phyloP scores from a whole-genome alignment of 352 stramenopile genomes.

The Phytopythium kandeliae region DNA sequence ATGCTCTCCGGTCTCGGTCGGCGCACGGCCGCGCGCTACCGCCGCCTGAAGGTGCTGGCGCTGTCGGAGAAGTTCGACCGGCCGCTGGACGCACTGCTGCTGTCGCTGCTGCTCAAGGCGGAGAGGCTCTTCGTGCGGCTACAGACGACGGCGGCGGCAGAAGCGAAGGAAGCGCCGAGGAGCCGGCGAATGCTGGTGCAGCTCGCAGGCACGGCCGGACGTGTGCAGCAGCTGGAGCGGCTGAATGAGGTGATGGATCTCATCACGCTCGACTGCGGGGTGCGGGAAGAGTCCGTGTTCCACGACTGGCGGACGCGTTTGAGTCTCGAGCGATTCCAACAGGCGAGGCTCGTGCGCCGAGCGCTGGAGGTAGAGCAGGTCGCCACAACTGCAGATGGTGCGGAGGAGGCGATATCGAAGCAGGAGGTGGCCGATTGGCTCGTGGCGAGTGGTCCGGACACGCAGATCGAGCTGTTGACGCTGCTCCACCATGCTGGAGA shows the following conservation, averaged over 20 bases:
- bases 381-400: background rate
- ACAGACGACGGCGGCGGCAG: background rate
- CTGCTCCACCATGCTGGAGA: background rate
- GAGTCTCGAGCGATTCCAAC: background rate
- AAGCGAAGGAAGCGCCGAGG: background rate
- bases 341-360: background rate
- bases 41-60: background rate
- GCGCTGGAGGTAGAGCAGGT: background rate
- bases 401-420: background rate
- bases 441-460: background rate
- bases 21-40: background rate
- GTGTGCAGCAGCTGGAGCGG: slow-evolving; percentile 1
- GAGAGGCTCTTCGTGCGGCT: background rate
- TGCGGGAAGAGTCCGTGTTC: background rate
- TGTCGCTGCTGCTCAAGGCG: slow-evolving; percentile 1
- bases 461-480: background rate
- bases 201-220: background rate
- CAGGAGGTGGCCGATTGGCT: background rate
- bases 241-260: background rate
- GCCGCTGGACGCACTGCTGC: slow-evolving; percentile 1
- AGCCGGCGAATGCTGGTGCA: background rate
- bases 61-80: background rate
- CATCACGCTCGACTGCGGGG: background rate
- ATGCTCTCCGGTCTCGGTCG: background rate
- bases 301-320: background rate